Evolutionary conservation across 2,329 filamentous ascomycete species (phyloP).

Genomic region (Zasmidium citrigriseum): DNA sequence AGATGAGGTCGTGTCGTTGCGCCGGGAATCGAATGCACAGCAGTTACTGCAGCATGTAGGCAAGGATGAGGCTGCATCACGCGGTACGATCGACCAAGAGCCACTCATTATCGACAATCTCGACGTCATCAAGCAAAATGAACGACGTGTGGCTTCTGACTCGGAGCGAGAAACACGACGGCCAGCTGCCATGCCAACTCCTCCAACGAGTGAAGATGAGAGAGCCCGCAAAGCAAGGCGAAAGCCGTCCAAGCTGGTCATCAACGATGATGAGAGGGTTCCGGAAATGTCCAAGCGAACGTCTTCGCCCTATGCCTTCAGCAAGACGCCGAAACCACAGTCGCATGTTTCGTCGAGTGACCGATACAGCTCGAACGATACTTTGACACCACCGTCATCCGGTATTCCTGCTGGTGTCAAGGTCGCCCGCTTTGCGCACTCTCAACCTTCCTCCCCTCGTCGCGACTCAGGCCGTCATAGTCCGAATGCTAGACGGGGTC

Average conservation of each 20-base stretch:
- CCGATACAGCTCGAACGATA: slow-evolving; percentile 51
- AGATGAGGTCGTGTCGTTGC: slow-evolving; percentile 65
- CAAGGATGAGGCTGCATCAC: slow-evolving; percentile 59
- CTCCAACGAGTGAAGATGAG: slow-evolving; percentile 42
- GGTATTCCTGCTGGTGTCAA: slow-evolving; percentile 5
- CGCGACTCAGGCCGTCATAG: slow-evolving; percentile 28
- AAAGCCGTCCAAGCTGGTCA: slow-evolving; percentile 35
- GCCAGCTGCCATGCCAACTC: slow-evolving; percentile 30
- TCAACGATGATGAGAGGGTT: slow-evolving; percentile 37
- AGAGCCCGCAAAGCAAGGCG: slow-evolving; percentile 28
- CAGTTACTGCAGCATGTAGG: slow-evolving; percentile 35
- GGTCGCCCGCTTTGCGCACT: slow-evolving; percentile 7
- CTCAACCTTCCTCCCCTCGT: slow-evolving; percentile 26
- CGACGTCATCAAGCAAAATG: slow-evolving; percentile 36
- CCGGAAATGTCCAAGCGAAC: slow-evolving; percentile 44
- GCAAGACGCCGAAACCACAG: slow-evolving; percentile 37
- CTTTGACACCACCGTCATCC: slow-evolving; percentile 42
- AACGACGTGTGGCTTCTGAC: slow-evolving; percentile 60
- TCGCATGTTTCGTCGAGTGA: slow-evolving; percentile 40
- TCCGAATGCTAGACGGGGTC: slow-evolving; percentile 21
- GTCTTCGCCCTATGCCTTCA: slow-evolving; percentile 49
- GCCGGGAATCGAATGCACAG: slow-evolving; percentile 57
- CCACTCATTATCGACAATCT: slow-evolving; percentile 65
- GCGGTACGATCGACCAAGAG: slow-evolving; percentile 68
- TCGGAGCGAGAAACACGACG: slow-evolving; percentile 15